Conservation (phyloP, 164 flowering plant species). For the Brasenia schreberi region DNA sequence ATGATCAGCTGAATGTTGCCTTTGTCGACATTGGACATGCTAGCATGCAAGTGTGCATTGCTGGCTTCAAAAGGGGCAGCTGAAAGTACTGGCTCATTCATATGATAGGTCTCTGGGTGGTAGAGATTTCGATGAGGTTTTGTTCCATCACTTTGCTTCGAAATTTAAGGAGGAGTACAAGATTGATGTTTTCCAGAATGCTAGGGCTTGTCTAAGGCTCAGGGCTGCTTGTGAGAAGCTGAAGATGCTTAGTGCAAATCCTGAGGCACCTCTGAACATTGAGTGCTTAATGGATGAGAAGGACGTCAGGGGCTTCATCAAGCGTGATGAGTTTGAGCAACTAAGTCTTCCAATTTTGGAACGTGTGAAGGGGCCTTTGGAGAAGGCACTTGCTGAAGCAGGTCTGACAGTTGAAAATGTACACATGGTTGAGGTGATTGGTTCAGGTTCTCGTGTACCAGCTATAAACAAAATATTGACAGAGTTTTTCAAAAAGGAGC, state of each 20-base stretch:
- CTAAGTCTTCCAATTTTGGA: constrained; percentile 68
- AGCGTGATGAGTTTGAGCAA: constrained; percentile 78
- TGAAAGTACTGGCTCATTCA: constrained; percentile 58
- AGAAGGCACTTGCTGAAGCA: constrained; percentile 70
- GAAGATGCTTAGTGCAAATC: constrained; percentile 80
- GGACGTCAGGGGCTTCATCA: constrained; percentile 72
- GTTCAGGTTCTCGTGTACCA: constrained; percentile 84
- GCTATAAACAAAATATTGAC: constrained; percentile 65
- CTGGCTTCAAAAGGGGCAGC: constrained; percentile 79
- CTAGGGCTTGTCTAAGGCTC: constrained; percentile 65
- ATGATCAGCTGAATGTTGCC: constrained; percentile 70
- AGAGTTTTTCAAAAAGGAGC: constrained; percentile 55
- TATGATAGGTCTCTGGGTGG: constrained; percentile 75
- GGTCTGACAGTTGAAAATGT: constrained; percentile 50
- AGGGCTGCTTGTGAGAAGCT: constrained; percentile 21
- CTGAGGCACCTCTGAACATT: constrained; percentile 74
- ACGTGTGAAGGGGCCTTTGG: constrained; percentile 69
- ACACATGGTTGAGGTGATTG: constrained; percentile 78
- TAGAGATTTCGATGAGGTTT: constrained; percentile 78
- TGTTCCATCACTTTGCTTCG: constrained; percentile 59
- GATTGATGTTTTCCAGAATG: constrained; percentile 76
- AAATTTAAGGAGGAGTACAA: constrained; percentile 70
- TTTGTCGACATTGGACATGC: constrained; percentile 84
- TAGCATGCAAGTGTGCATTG: constrained; percentile 84
- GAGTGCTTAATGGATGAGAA: constrained; percentile 97